phyloP scores from a whole-genome alignment of 169 alveolate species.

The Plasmodium reichenowi region DNA sequence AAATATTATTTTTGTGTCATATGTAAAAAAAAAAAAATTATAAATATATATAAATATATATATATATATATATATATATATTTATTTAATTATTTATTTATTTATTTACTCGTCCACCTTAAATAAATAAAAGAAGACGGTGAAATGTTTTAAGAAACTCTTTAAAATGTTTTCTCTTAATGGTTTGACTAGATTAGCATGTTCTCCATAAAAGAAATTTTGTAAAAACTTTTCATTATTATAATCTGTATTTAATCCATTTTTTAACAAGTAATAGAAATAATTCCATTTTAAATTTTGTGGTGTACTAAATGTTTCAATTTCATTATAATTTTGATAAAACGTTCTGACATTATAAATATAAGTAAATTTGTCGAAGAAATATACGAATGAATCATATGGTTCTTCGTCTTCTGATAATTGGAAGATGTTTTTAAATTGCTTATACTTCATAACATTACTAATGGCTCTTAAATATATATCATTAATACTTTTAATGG shows the following conservation, averaged over 20 bases:
- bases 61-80: background rate
- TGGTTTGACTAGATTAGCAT: slow-evolving; percentile 18
- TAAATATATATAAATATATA: background rate
- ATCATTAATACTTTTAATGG: slow-evolving; percentile 47
- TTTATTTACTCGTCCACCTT: slow-evolving; percentile 2
- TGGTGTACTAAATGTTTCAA: slow-evolving; percentile 41
- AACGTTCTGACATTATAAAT: slow-evolving; percentile 11
- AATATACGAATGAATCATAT: slow-evolving; percentile 38
- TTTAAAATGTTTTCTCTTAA: slow-evolving; percentile 8
- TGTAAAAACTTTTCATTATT: slow-evolving; percentile 46
- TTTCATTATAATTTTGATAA: slow-evolving; percentile 8
- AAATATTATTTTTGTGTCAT: too few relatives aligned
- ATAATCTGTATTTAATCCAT: slow-evolving; percentile 17
- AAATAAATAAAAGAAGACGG: slow-evolving; percentile 49
- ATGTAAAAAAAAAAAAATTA: background rate
- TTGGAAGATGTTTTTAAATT: slow-evolving; percentile 4
- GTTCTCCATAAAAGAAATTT: slow-evolving; percentile 48
- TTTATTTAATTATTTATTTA: background rate
- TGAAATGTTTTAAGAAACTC: slow-evolving; percentile 23
- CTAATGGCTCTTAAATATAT: slow-evolving; percentile 46
- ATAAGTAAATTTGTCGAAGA: slow-evolving; percentile 61
- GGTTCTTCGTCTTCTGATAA: background rate
- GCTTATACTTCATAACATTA: slow-evolving; percentile 9
- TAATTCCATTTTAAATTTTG: slow-evolving; percentile 60
- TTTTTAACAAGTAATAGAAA: slow-evolving; percentile 46